Evolutionary conservation across 2,329 filamentous ascomycete genomes (phyloP), one percentile per base, ranked within the genome.

Genomic region (Trichophaea hybrida): DNA sequence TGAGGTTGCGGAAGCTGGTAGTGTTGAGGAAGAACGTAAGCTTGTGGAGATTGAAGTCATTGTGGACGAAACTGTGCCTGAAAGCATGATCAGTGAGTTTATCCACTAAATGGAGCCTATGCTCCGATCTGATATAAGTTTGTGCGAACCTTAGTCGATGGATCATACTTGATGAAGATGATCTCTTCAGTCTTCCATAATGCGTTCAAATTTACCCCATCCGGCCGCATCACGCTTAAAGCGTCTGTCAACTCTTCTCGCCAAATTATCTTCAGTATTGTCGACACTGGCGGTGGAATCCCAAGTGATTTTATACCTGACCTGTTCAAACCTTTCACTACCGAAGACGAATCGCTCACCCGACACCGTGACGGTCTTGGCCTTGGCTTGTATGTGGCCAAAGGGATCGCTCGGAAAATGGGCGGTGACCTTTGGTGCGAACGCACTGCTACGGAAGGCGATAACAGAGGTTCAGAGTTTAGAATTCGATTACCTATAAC

Each of bases 181-280:
- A 75, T 78, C 34, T 80, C 73, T 44, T 78, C 73, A 69, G 74
- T 81, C 12, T 74, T 80, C 37, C 70, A 80, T 52, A 86, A 86
- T 68, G 83, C 83, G 2, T 76, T 85, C 67, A 86, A 86, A 69
- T 86, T 86, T 67, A 86, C 83, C 0, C 80, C 84, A 59, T 75
- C 76, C 58, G 83, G 84, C 5, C 74, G 72, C 10, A 83, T 87
- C 58, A 77, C 72, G 1, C 72, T 86, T 10, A 71, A 71, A 51
- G 80, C 78, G 3, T 76, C 74, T 17, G 44, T 57, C 44, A 33
- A 48, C 24, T 15, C 35, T 24, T 64, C 58, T 48, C 65, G 63
- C 31, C 63, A 58, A 49, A 64, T 69, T 31, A 58, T 66, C 33
- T 69, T 68, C 51, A 66, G 75, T 62, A 76, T 86, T 58, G 74